These are phyloP conservation scores for Aspergillus kassunensis DNA, from an alignment of 495 filamentous ascomycete genomes.

Conservation along the genomic window DNA sequence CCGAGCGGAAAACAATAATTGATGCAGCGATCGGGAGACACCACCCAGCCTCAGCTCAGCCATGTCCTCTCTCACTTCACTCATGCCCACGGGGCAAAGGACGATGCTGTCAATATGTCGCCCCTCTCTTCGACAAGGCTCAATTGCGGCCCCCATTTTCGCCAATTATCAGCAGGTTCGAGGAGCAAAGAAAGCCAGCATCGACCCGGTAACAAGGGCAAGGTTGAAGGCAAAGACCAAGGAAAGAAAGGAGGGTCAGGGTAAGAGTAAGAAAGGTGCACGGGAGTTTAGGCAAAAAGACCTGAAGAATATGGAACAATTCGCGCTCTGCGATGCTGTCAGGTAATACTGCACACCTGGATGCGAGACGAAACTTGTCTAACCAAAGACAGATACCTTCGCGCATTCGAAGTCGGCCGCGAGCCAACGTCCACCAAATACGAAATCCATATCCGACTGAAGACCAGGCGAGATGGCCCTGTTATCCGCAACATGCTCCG, in stretches of 20 bases:
- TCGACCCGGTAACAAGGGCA: constrained; percentile 31
- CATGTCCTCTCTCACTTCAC: constrained; percentile 40
- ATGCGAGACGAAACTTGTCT: constrained; percentile 6
- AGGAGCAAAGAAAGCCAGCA: no score
- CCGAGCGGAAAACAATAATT: constrained; percentile 15
- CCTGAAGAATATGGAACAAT: constrained; percentile 61
- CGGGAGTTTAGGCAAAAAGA: constrained; percentile 59
- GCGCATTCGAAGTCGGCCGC: constrained; percentile 84
- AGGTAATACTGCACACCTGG: constrained; percentile 50
- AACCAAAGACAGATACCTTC: constrained; percentile 65
- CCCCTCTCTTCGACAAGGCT: constrained; percentile 23
- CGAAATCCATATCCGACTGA: constrained; percentile 76
- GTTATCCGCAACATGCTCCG: constrained; percentile 82
- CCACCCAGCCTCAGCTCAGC: background rate
- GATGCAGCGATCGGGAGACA: constrained; percentile 12
- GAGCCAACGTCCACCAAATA: constrained; percentile 73
- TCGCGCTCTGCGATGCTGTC: constrained; percentile 87
- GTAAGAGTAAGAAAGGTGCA: constrained; percentile 61
- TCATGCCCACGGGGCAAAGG: constrained; percentile 39
- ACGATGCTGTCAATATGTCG: constrained; percentile 37
- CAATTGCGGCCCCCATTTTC: constrained; percentile 33
- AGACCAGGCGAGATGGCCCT: constrained; percentile 74
- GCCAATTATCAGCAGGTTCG: constrained; percentile 37
- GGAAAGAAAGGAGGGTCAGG: constrained; percentile 57
- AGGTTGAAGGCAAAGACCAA: constrained; percentile 35